Evolutionary conservation across 2,329 filamentous ascomycete genomes (phyloP).

Genomic region (Colletotrichum spaethianum): DNA sequence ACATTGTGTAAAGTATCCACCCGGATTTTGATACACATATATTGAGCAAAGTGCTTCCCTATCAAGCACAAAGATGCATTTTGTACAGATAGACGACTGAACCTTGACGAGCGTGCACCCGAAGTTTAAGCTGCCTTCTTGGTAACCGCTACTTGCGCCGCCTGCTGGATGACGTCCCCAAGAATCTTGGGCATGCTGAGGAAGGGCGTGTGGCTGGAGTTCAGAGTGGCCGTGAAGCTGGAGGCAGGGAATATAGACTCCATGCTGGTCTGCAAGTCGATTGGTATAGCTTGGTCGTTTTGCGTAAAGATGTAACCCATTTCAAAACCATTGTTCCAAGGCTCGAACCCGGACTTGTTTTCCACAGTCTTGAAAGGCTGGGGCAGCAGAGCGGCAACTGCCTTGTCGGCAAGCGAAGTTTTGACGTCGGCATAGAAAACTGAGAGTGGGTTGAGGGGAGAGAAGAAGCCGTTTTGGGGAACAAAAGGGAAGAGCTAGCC

Average conservation of each 20-base stretch:
- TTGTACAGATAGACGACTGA: no score
- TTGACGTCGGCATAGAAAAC: slow-evolving; percentile 47
- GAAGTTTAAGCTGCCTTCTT: not conserved
- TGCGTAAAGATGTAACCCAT: slow-evolving; percentile 46
- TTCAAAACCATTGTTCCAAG: slow-evolving; percentile 47
- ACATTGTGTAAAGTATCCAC: no score
- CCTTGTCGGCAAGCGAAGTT: slow-evolving; percentile 25
- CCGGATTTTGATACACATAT: no score
- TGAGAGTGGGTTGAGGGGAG: not conserved
- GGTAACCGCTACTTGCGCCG: not conserved
- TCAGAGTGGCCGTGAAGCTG: slow-evolving; percentile 28
- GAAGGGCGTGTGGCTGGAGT: slow-evolving; percentile 25
- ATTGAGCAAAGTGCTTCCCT: no score
- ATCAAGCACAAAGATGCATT: no score
- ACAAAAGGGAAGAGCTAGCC: slow-evolving; percentile 26
- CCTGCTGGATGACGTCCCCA: slow-evolving; percentile 13
- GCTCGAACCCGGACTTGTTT: slow-evolving; percentile 44
- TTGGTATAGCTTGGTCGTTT: slow-evolving; percentile 44
- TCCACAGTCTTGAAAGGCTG: slow-evolving; percentile 39
- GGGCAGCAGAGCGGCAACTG: slow-evolving; percentile 25
- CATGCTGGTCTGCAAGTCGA: slow-evolving; percentile 41
- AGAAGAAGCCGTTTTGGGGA: slow-evolving; percentile 16
- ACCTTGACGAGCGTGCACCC: no score
- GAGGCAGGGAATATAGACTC: slow-evolving; percentile 45
- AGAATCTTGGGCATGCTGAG: slow-evolving; percentile 27